Conservation (phyloP, 352 stramenopile genomes). For the Globisporangium abappressorium region DNA sequence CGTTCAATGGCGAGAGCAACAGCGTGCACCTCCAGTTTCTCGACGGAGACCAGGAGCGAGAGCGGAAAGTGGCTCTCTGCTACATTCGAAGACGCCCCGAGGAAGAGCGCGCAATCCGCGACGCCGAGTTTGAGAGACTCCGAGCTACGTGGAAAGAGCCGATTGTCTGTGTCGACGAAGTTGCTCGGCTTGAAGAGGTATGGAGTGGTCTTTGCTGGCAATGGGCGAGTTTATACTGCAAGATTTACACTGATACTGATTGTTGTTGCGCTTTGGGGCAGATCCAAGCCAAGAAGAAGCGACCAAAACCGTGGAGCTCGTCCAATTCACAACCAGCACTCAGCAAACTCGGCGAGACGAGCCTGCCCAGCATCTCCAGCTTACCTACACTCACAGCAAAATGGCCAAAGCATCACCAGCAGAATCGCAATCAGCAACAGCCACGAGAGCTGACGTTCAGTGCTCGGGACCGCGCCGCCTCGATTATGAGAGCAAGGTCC, state of each 20-base stretch:
- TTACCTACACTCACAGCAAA: background rate
- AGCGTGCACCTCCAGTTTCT: conserved; percentile 43
- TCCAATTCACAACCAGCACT: background rate
- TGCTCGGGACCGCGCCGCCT: conserved; percentile 18
- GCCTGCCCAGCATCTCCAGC: background rate
- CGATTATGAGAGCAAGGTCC: conserved; percentile 18
- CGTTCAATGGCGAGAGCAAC: conserved; percentile 22
- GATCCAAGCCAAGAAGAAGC: conserved; percentile 25
- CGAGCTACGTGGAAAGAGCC: conserved; percentile 33
- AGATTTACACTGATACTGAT: background rate
- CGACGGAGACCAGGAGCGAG: conserved; percentile 42
- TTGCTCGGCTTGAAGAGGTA: conserved; percentile 41
- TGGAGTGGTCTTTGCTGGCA: background rate
- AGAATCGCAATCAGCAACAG: background rate
- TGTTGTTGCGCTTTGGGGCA: background rate
- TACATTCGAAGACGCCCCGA: conserved; percentile 32
- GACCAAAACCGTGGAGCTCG: conserved; percentile 26
- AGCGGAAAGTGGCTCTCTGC: conserved; percentile 35
- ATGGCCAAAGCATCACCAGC: background rate
- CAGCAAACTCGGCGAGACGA: background rate
- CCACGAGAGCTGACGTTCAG: conserved; percentile 15
- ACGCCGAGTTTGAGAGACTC: conserved; percentile 30
- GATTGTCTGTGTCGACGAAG: conserved; percentile 28
- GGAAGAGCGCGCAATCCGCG: conserved; percentile 25
- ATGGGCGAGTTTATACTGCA: too few relatives aligned